Conservation (phyloP, 2,329 filamentous ascomycete genomes). For the Fusarium acutatum region DNA sequence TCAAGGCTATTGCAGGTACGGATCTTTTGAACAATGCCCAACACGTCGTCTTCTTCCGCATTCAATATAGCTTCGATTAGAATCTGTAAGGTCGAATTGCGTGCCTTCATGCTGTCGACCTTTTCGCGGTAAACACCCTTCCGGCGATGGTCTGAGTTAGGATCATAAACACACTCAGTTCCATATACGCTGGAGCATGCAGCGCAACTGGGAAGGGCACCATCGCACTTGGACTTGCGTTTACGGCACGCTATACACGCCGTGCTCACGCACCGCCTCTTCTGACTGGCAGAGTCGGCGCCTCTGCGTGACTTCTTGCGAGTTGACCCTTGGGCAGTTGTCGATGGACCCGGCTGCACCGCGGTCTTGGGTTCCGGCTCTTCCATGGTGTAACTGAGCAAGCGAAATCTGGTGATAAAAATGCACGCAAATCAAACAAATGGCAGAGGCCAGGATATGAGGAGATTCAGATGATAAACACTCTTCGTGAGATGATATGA, state of each 20-base stretch:
- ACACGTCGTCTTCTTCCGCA: slow-evolving; percentile 86
- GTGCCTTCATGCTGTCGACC: slow-evolving; percentile 85
- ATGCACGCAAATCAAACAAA: background rate
- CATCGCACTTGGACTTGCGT: slow-evolving; percentile 90
- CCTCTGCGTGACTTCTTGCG: slow-evolving; percentile 61
- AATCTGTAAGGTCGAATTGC: slow-evolving; percentile 88
- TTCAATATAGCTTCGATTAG: slow-evolving; percentile 93
- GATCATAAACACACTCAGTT: slow-evolving; percentile 92
- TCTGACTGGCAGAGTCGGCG: slow-evolving; percentile 61
- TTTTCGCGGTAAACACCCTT: slow-evolving; percentile 98
- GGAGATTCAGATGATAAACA: background rate
- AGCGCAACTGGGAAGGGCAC: slow-evolving; percentile 88
- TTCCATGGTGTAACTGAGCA: slow-evolving; percentile 28
- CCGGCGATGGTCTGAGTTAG: slow-evolving; percentile 92
- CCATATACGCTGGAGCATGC: slow-evolving; percentile 96
- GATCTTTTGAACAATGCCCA: slow-evolving; percentile 83
- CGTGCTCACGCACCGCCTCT: slow-evolving; percentile 83
- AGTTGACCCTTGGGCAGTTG: slow-evolving; percentile 12
- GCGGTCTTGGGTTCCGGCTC: slow-evolving; percentile 16
- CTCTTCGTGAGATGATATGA: slow-evolving; percentile 12
- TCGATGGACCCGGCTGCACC: slow-evolving; percentile 20
- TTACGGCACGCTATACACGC: slow-evolving; percentile 83
- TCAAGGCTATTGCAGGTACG: slow-evolving; percentile 81
- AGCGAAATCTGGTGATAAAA: background rate
- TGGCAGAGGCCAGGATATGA: background rate